Evolutionary conservation across 108 stramenopile genomes (phyloP).

Genomic region (Nitzschia palea): DNA sequence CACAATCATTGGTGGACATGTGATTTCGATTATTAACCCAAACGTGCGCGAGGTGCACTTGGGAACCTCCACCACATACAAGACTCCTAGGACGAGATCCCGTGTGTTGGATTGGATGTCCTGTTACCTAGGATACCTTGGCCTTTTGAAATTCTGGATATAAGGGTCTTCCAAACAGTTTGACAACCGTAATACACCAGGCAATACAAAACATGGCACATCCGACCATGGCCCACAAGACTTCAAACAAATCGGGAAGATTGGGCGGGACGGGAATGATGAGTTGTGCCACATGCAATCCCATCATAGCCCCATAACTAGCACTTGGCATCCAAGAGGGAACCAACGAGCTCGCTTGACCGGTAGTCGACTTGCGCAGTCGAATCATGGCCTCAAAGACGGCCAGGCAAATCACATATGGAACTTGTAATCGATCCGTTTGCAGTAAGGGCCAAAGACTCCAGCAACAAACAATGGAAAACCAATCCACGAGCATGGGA

Average conservation of each 20-base stretch:
- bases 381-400: constrained; percentile 47
- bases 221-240: constrained; percentile 73
- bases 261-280: constrained; percentile 39
- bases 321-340: constrained; percentile 27
- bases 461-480: constrained; percentile 71
- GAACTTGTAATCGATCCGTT: constrained; percentile 66
- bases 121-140: not conserved
- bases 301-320: constrained; percentile 44
- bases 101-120: no score
- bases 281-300: constrained; percentile 51
- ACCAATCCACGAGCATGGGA: constrained; percentile 56
- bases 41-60: no score
- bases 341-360: constrained; percentile 14
- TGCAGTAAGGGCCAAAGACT: constrained; percentile 69
- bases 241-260: constrained; percentile 76
- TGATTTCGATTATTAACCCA: no score
- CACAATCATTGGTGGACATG: no score
- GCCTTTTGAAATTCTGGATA: not conserved
- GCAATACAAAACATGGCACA: constrained; percentile 63
- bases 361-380: not conserved
- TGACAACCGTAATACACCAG: constrained; percentile 26
- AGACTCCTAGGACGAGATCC: no score
- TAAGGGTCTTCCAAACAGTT: constrained; percentile 5
- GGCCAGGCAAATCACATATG: constrained; percentile 57
- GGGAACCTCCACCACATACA: no score